phyloP scores from a whole-genome alignment of 441 rosid genomes.

The Brassica balearica region DNA sequence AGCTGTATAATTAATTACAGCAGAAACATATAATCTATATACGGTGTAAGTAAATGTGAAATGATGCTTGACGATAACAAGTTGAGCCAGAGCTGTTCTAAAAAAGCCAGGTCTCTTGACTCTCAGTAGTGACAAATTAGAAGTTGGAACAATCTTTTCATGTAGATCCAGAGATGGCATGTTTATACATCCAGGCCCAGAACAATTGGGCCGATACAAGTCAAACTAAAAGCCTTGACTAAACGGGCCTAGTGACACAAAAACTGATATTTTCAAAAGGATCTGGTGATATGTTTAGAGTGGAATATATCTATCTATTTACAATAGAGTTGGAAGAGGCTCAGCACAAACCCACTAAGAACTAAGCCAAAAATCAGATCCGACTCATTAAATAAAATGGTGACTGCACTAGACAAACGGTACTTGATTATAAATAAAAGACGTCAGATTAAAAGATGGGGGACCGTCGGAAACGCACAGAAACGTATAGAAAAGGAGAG shows the following conservation, averaged over 20 bases:
- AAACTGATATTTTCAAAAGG: neutral
- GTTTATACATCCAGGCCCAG: conserved; percentile 20
- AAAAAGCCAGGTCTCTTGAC: neutral
- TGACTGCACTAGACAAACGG: too few relatives aligned
- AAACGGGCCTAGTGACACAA: neutral
- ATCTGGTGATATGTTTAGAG: neutral
- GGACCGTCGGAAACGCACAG: too few relatives aligned
- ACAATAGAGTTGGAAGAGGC: too few relatives aligned
- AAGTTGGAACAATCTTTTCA: neutral
- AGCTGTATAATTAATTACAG: neutral
- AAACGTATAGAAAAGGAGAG: too few relatives aligned
- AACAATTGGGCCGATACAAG: neutral
- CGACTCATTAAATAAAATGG: too few relatives aligned
- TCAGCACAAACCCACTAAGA: too few relatives aligned
- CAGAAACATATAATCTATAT: neutral
- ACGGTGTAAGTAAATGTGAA: neutral
- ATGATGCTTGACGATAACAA: neutral
- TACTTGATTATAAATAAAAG: too few relatives aligned
- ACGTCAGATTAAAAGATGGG: too few relatives aligned
- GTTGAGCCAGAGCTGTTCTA: neutral
- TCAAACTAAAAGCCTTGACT: conserved; percentile 2
- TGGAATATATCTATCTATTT: neutral
- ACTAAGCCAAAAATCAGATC: too few relatives aligned
- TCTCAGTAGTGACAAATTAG: neutral
- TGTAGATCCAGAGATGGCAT: neutral